Conservation (phyloP, 768 basidiomycete genomes). For the Tulasnella sp. region DNA sequence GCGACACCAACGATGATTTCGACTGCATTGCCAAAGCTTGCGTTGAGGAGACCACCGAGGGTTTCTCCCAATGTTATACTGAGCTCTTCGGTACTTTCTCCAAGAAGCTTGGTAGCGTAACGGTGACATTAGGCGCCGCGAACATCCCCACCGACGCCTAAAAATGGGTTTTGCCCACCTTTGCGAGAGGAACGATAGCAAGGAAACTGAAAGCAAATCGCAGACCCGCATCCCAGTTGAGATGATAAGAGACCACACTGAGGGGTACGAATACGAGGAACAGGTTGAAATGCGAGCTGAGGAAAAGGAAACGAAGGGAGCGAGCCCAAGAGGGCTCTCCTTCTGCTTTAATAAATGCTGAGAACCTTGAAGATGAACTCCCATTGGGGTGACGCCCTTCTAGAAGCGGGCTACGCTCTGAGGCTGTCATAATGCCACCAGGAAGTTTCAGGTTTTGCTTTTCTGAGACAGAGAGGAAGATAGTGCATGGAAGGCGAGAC, state of each 20-base stretch:
- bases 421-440: neutral
- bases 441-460: neutral
- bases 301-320: slow-evolving; percentile 54
- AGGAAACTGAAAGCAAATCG: slow-evolving; percentile 69
- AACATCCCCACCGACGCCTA: slow-evolving; percentile 21
- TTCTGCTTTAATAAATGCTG: slow-evolving; percentile 30
- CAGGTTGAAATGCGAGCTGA: slow-evolving; percentile 63
- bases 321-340: slow-evolving; percentile 53
- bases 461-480: neutral
- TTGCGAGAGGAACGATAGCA: slow-evolving; percentile 81
- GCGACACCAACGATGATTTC: slow-evolving; percentile 87
- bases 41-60: slow-evolving; percentile 78
- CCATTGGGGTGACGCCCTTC: slow-evolving; percentile 12
- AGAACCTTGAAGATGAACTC: neutral
- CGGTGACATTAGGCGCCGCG: neutral
- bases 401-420: slow-evolving; percentile 5
- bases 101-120: slow-evolving; percentile 48
- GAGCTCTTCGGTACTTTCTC: slow-evolving; percentile 76
- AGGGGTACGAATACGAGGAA: slow-evolving; percentile 76
- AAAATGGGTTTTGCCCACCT: slow-evolving; percentile 39
- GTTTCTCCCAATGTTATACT: slow-evolving; percentile 74
- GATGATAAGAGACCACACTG: slow-evolving; percentile 52
- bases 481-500: neutral
- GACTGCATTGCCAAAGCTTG: slow-evolving; percentile 48
- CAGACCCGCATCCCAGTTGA: slow-evolving; percentile 68